phyloP scores from a whole-genome alignment of 106 monocot species.

The Allium fistulosum region DNA sequence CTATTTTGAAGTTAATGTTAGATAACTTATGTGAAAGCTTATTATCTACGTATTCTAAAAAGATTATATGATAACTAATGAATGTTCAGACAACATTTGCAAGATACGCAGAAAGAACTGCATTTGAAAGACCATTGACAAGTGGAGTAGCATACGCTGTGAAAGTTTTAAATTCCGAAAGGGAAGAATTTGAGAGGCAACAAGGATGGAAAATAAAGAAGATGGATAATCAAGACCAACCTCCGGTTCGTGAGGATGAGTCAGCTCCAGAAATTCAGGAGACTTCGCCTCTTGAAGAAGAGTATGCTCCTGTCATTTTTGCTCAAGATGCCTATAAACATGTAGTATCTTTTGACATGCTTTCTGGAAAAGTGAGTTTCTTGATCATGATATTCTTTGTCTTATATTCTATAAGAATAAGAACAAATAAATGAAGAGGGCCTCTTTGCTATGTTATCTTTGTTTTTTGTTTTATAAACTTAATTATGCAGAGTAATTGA shows the following conservation, averaged over 20 bases:
- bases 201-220: conserved; percentile 95
- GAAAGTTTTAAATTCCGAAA: conserved; percentile 69
- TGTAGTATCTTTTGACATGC: conserved; percentile 84
- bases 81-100: conserved; percentile 73
- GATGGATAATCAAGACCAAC: conserved; percentile 61
- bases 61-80: neutral
- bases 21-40: no score
- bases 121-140: conserved; percentile 91
- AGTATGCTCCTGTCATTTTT: conserved; percentile 95
- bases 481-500: no score
- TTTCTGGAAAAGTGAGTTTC: conserved; percentile 66
- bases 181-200: conserved; percentile 76
- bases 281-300: conserved; percentile 47
- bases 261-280: conserved; percentile 30
- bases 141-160: conserved; percentile 98
- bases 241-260: conserved; percentile 30
- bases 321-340: conserved; percentile 86
- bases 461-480: no score
- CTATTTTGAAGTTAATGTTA: no score
- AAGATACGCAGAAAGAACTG: conserved; percentile 84
- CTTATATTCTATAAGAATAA: neutral
- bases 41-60: no score
- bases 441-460: no score
- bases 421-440: neutral
- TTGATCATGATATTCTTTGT: neutral